These are phyloP conservation scores for Stagonosporopsis cucurbitacearum DNA, from an alignment of 2,329 filamentous ascomycete genomes.

Conservation along the genomic window DNA sequence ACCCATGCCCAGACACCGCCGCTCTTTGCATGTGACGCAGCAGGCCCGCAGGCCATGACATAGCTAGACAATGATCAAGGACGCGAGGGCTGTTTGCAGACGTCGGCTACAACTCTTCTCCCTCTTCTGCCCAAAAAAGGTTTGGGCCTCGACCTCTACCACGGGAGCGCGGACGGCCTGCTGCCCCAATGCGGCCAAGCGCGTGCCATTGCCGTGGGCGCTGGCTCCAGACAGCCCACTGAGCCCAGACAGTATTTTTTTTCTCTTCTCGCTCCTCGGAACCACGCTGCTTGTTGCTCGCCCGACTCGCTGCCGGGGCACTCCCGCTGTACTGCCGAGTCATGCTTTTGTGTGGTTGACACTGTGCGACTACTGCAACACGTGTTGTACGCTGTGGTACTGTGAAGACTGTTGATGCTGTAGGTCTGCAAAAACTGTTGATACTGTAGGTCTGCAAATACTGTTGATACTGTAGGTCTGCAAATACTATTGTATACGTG, in stretches of 20 bases:
- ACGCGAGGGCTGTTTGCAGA: slow-evolving; percentile 24
- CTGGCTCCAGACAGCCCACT: no score
- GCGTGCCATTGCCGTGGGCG: slow-evolving; percentile 17
- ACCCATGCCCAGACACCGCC: no score
- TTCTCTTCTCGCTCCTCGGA: slow-evolving; percentile 16
- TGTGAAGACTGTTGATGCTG: no score
- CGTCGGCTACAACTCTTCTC: slow-evolving; percentile 21
- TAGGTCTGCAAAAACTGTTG: no score
- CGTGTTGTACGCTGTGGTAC: no score
- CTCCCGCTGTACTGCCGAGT: no score
- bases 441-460: no score
- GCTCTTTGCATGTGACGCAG: slow-evolving; percentile 13
- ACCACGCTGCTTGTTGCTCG: slow-evolving; percentile 2
- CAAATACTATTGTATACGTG: no score
- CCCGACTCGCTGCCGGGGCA: slow-evolving; percentile 1
- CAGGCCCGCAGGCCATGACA: no score
- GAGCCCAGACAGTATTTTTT: slow-evolving; percentile 5
- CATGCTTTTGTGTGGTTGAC: background rate
- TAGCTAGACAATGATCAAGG: no score
- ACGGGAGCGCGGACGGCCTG: slow-evolving; percentile 20
- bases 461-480: no score
- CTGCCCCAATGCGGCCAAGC: slow-evolving; percentile 14
- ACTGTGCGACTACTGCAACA: no score
- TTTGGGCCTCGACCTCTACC: slow-evolving; percentile 22
- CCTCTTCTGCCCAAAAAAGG: slow-evolving; percentile 14